Base-by-base conservation (phyloP, 2,329 filamentous ascomycete genomes). In the Pyricularia sp. region DNA sequence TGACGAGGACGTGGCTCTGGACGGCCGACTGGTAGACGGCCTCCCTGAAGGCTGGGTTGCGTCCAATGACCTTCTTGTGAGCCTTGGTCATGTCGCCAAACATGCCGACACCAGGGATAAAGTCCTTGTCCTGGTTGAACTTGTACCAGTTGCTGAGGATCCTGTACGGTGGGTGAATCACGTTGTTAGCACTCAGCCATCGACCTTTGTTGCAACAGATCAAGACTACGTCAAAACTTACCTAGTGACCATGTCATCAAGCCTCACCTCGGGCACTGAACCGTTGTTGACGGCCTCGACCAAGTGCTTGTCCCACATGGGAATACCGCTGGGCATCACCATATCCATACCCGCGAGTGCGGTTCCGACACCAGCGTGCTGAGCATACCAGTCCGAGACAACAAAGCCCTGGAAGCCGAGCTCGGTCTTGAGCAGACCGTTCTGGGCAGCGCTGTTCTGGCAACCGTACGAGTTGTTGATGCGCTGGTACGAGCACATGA, bases 251-350 rank as follows among this genome's bases (percentile, higher is more conserved):
- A 93, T 93, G 75, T 95, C 92, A 66, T 92, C 88, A 0, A 95
- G 75, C 36, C 92, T 84, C 76, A 85, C 88, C 73, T 91, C 86
- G 0, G 86, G 86, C 11, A 96, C 81, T 0, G 90, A 91, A 3
- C 92, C 91, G 73, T 95, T 94, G 42, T 86, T 80, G 20, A 95
- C 87, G 0, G 90, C 90, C 70, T 91, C 81, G 0, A 90, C 91
- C 70, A 96, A 77, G 75, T 93, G 93, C 5, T 78, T 72, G 0
- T 91, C 69, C 82, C 82, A 86, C 68, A 77, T 79, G 0, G 70
- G 67, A 3, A 72, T 72, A 1, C 75, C 78, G 17, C 70, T 78
- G 0, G 89, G 89, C 90, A 92, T 92, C 11, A 83, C 85, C 85
- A 92, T 88, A 74, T 93, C 90, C 33, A 93, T 76, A 26, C 90